Evolutionary conservation across 106 monocot species (phyloP).

Genomic region (Dactylorhiza incarnata): DNA sequence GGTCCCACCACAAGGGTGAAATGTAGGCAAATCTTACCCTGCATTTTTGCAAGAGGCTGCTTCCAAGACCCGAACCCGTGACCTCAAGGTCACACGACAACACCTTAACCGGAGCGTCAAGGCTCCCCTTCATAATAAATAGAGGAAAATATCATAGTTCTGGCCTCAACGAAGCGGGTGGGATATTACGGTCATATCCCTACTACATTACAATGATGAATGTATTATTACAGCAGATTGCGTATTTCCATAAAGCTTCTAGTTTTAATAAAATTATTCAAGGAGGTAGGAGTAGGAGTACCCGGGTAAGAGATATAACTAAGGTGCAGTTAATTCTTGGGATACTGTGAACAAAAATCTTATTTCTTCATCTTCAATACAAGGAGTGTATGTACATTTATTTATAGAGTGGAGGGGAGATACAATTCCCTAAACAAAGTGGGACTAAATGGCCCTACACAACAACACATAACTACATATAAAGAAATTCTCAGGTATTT

Average conservation of each 20-base stretch:
- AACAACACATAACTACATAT: background rate
- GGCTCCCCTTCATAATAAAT: background rate
- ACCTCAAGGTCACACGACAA: too few relatives aligned
- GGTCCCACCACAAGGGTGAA: too few relatives aligned
- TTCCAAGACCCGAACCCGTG: too few relatives aligned
- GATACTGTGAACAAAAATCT: background rate
- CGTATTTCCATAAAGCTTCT: background rate
- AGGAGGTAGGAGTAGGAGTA: background rate
- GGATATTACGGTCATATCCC: background rate
- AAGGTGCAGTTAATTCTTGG: background rate
- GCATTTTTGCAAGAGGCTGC: too few relatives aligned
- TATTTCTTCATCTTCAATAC: background rate
- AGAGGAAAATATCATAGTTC: background rate
- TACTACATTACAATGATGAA: background rate
- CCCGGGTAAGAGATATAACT: background rate
- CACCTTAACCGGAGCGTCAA: too few relatives aligned
- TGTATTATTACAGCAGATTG: background rate
- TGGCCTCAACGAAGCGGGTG: background rate
- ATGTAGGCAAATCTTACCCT: too few relatives aligned
- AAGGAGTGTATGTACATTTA: background rate
- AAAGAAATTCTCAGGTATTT: background rate
- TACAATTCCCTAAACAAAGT: background rate
- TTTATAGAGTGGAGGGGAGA: too few relatives aligned
- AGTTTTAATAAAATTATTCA: background rate
- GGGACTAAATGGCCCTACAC: background rate